Base-by-base conservation (phyloP, 495 filamentous ascomycete species). In the Podospora anserina region DNA sequence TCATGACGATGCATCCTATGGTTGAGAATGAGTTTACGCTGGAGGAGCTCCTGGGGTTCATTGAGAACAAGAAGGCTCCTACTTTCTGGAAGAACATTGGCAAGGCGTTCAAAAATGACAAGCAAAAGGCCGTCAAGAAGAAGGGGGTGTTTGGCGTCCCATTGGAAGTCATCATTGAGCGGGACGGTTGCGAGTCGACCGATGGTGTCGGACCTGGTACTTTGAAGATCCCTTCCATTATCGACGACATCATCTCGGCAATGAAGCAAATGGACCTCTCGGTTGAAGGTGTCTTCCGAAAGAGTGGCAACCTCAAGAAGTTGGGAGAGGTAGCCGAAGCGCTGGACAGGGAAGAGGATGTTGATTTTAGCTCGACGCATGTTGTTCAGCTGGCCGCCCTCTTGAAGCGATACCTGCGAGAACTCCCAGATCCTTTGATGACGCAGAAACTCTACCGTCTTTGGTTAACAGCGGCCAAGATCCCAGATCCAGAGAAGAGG, bases 261-360 rank as follows among this genome's bases (percentile, higher is more conserved):
- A 95, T 99, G 92, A 88, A 92, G 70, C 94, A 92, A 75, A 99
- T 98, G 93, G 95, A 99, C 79, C 96, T 99, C 85, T 96, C 93
- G 19, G 92, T 98, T 7, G 95, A 99, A 76, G 96, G 96, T 74
- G 94, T 99, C 60, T 99, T 99, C 86, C 90, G 95, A 65, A 99
- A 99, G 84, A 99, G 97, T 74, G 95, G 95, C 68, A 98, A 97
- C 75, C 97, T 99, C 76, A 90, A 91, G 74, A 89, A 92, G 63
- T 84, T 98, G 28, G 91, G 90, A 69, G 93, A 97, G 65, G 80
- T 96, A 20, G 87, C 90, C 30, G 92, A 94, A 55, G 81, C 87
- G 71, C 90, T 98, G 64, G 94, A 99, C 77, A 84, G 81, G 63
- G 91, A 91, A 63, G 92, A 92, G 64, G 85, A 88, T 55, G 89